phyloP scores from a whole-genome alignment of 2,329 filamentous ascomycete species.

The Bipolaris cookei region DNA sequence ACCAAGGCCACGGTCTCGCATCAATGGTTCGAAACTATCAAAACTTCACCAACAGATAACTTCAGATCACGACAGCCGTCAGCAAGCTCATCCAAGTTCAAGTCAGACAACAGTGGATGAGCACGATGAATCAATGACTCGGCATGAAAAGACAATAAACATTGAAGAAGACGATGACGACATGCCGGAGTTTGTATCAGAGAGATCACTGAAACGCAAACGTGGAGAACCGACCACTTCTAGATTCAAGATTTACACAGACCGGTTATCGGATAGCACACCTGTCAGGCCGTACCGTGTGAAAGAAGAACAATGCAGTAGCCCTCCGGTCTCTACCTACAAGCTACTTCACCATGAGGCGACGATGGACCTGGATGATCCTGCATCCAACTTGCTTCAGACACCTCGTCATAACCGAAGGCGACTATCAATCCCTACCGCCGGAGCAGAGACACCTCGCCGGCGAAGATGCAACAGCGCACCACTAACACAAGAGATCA shows the following conservation, averaged over 20 bases:
- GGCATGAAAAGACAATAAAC: slow-evolving; percentile 6
- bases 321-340: slow-evolving; percentile 26
- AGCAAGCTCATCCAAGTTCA: slow-evolving; percentile 39
- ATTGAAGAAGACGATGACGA: slow-evolving; percentile 50
- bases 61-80: background rate
- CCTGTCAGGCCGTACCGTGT: slow-evolving; percentile 44
- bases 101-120: slow-evolving; percentile 55
- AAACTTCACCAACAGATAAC: background rate
- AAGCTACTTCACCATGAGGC: slow-evolving; percentile 47
- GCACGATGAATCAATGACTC: slow-evolving; percentile 22
- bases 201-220: slow-evolving; percentile 54
- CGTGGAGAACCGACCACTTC: slow-evolving; percentile 26
- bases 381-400: slow-evolving; percentile 34
- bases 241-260: slow-evolving; percentile 26
- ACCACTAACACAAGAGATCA: slow-evolving; percentile 31
- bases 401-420: slow-evolving; percentile 40
- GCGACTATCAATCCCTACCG: slow-evolving; percentile 14
- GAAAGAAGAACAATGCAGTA: slow-evolving; percentile 51
- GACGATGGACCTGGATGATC: slow-evolving; percentile 54
- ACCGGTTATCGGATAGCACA: slow-evolving; percentile 38
- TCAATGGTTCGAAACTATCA: background rate
- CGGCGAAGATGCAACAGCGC: slow-evolving; percentile 40
- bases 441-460: slow-evolving; percentile 21
- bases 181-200: slow-evolving; percentile 51
- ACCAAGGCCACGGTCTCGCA: slow-evolving; percentile 6